These are phyloP conservation scores for Croton laevigatus DNA, from an alignment of 441 rosid genomes.

Conservation along the genomic window DNA sequence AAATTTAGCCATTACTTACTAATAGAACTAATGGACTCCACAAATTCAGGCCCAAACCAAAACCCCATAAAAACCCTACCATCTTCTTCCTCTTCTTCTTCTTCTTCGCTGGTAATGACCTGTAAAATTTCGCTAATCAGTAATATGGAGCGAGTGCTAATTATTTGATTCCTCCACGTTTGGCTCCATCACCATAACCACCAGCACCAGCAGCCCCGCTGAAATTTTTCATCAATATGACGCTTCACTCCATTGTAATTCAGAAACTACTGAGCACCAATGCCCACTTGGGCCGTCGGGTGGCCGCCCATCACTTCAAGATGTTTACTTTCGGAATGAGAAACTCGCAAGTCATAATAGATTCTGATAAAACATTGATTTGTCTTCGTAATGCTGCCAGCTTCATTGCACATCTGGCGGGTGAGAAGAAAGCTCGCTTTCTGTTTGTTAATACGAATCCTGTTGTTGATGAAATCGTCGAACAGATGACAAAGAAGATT, in stretches of 20 bases:
- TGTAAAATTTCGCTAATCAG: background rate
- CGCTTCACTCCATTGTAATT: slow-evolving; percentile 81
- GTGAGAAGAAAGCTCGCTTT: slow-evolving; percentile 51
- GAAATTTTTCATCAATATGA: slow-evolving; percentile 39
- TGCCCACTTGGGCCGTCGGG: slow-evolving; percentile 79
- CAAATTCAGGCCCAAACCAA: background rate
- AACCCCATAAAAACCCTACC: slow-evolving; percentile 13
- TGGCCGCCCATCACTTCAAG: slow-evolving; percentile 81
- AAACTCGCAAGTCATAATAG: slow-evolving; percentile 61
- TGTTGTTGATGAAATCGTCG: slow-evolving; percentile 74
- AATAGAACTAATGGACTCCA: too few species aligned
- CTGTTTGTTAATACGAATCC: slow-evolving; percentile 94
- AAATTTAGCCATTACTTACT: too few species aligned
- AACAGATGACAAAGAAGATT: slow-evolving; percentile 75
- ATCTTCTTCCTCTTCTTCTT: background rate
- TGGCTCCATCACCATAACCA: background rate
- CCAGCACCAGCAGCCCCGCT: background rate
- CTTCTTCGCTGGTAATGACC: background rate
- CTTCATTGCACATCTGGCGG: slow-evolving; percentile 69
- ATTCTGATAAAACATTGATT: slow-evolving; percentile 83
- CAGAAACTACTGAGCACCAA: slow-evolving; percentile 84
- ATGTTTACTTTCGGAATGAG: slow-evolving; percentile 69
- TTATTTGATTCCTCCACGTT: background rate
- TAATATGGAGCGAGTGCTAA: background rate
- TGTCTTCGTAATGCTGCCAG: slow-evolving; percentile 85